Conservation (phyloP, 2,329 filamentous ascomycete species). For the Fusarium sp. region DNA sequence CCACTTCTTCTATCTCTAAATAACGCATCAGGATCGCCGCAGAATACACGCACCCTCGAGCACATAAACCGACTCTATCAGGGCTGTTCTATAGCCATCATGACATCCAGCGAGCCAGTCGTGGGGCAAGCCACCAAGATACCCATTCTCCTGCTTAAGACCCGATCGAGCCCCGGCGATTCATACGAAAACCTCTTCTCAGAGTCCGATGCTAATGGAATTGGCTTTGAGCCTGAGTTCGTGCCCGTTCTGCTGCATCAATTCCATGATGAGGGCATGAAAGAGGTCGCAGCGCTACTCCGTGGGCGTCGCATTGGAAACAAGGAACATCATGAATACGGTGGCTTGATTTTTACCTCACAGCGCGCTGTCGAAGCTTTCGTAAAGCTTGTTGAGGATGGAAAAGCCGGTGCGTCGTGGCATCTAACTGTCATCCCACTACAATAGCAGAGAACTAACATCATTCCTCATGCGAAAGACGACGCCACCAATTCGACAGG, state of each 20-base stretch:
- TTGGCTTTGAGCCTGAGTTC: constrained; percentile 73
- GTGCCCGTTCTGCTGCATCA: constrained; percentile 82
- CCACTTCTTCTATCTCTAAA: neutral
- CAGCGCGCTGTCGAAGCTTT: constrained; percentile 88
- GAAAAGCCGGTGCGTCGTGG: constrained; percentile 54
- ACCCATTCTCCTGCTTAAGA: constrained; percentile 81
- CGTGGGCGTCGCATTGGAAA: constrained; percentile 57
- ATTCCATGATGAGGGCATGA: constrained; percentile 72
- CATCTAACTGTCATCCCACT: neutral
- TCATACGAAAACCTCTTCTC: constrained; percentile 78
- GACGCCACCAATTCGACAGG: constrained; percentile 12
- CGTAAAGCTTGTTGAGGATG: constrained; percentile 69
- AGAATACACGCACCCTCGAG: neutral
- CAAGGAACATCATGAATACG: constrained; percentile 64
- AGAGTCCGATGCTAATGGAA: constrained; percentile 52
- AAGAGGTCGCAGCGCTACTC: constrained; percentile 66
- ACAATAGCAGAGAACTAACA: neutral
- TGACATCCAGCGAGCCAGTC: constrained; percentile 26
- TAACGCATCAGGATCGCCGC: neutral
- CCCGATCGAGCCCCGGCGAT: constrained; percentile 78
- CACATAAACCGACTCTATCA: neutral
- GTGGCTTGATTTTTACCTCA: constrained; percentile 86
- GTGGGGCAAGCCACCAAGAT: constrained; percentile 39
- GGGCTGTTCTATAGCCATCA: constrained; percentile 8
- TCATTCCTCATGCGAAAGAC: constrained; percentile 19